Conservation (phyloP, 1,284 basidiomycete species). For the Coriolopsis trogii region DNA sequence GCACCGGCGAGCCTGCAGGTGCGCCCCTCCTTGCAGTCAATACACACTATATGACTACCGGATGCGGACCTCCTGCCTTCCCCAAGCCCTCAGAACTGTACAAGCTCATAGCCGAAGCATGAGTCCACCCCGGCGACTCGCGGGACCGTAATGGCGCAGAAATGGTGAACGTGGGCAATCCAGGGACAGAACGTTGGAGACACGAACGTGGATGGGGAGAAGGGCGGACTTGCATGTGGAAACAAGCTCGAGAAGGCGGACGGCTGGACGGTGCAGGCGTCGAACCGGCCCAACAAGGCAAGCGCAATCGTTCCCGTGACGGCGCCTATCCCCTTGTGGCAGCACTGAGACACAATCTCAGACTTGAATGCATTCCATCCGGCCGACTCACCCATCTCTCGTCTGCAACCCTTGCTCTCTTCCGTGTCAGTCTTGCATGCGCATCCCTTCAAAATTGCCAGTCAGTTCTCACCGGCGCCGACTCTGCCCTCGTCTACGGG, state of each 20-base stretch:
- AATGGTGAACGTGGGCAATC: constrained; percentile 17
- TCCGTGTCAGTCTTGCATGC: not conserved
- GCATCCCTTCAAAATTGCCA: too few species aligned
- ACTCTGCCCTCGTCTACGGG: too few species aligned
- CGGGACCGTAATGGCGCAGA: not conserved
- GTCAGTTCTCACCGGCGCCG: not conserved
- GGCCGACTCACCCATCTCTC: not conserved
- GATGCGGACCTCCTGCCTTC: too few species aligned
- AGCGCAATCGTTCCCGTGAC: constrained; percentile 1
- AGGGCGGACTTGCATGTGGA: constrained; percentile 3
- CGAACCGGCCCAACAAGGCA: constrained; percentile 7
- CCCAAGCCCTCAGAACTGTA: too few species aligned
- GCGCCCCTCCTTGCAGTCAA: too few species aligned
- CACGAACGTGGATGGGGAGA: constrained; percentile 16
- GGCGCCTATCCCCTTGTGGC: constrained; percentile 14
- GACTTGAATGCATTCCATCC: not conserved
- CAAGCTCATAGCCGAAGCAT: too few species aligned
- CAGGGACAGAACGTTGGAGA: not conserved
- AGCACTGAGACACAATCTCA: too few species aligned
- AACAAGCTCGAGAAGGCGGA: not conserved
- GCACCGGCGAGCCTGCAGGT: too few species aligned
- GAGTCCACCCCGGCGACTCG: too few species aligned
- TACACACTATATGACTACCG: too few species aligned
- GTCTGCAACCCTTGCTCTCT: not conserved
- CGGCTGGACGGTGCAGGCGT: constrained; percentile 1